Percentiles rank a stretch among this genome's conserved stretches.
Conservation (phyloP, 768 basidiomycete genomes). For the Collybia nuda region DNA sequence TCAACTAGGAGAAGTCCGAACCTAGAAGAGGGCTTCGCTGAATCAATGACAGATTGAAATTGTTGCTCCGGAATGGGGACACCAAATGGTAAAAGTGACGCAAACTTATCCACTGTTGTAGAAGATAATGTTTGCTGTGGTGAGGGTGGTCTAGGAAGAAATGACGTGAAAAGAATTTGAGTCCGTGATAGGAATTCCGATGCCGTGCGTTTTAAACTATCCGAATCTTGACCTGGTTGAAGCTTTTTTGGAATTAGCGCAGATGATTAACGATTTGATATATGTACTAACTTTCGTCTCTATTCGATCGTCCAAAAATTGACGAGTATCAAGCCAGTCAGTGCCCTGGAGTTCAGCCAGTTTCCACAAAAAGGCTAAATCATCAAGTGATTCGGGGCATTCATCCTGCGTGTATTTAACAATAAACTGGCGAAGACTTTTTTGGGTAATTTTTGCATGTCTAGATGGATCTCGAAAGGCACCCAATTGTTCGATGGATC, state of each 20-base stretch:
- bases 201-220: slow-evolving; percentile 15
- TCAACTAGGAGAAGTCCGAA: slow-evolving; percentile 76
- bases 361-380: slow-evolving; percentile 50
- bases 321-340: slow-evolving; percentile 24
- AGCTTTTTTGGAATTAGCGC: slow-evolving; percentile 13
- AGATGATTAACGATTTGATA: too few species aligned
- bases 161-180: slow-evolving; percentile 60
- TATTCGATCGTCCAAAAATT: slow-evolving; percentile 26
- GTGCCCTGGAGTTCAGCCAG: slow-evolving; percentile 33
- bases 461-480: slow-evolving; percentile 35
- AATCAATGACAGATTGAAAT: slow-evolving; percentile 57
- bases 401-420: slow-evolving; percentile 28
- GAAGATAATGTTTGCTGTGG: slow-evolving; percentile 14
- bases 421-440: slow-evolving; percentile 40
- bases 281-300: slow-evolving; percentile 10
- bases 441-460: slow-evolving; percentile 33
- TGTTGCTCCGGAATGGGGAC: slow-evolving; percentile 50
- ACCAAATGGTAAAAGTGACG: slow-evolving; percentile 52
- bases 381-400: slow-evolving; percentile 33
- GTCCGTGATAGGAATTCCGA: slow-evolving; percentile 51
- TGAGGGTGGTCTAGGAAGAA: slow-evolving; percentile 39
- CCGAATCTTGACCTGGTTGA: slow-evolving; percentile 8
- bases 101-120: slow-evolving; percentile 31
- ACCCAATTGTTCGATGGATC: slow-evolving; percentile 56
- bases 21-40: slow-evolving; percentile 70